Base-by-base conservation (phyloP, 345 rosid species). In the Euphorbia tirucalli region DNA sequence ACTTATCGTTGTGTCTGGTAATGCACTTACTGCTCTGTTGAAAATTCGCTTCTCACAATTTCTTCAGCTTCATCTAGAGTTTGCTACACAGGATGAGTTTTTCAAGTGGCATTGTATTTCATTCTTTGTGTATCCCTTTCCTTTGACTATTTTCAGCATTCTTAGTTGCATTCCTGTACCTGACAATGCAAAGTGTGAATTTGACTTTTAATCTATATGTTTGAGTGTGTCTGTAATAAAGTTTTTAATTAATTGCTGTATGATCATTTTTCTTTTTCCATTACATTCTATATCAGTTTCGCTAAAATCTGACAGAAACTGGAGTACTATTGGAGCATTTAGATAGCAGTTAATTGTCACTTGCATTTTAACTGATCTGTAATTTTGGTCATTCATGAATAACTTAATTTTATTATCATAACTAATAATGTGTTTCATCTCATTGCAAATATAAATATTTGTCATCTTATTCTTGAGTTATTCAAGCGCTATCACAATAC, bases 1-100 rank as follows among this genome's bases (percentile, higher is more conserved):
- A 76, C 79, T 55, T 81, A 84, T 55, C 84, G 85, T 19, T 81
- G 83, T 15, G 49, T 84, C 61, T 78, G 77, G 77, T 78, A 35
- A 74, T 59, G 50, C 31, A 1, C 24, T 22, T 66, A 41, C 10
- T 19, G 13, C 64, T 18, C 30, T 69, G 35, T 35, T 39, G 64
- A 57, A 49, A 3, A 25, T 32, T 30, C 18, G 18, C 11, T 60
- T 67, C 13, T 30, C 10, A 11, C 16, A 48, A 27, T 3, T 3
- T 3, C 24, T 52, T n/a, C 32, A 24, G 68, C 68, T 66, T 66
- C 11, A 7, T 30, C 1, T 66, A 46, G 22, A 55, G 58, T 25
- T 56, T 24, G 31, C 32, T 15, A 44, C n/a, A 25, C 11, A 24
- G 30, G 30, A 24, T 56, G 60, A 55, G 13, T 22, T 55, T 52